A percentile compares a stretch with the other conserved stretches of the same genome.
Evolutionary conservation across 2,329 filamentous ascomycete genomes (phyloP).

Genomic region (Diaporthe capsici): DNA sequence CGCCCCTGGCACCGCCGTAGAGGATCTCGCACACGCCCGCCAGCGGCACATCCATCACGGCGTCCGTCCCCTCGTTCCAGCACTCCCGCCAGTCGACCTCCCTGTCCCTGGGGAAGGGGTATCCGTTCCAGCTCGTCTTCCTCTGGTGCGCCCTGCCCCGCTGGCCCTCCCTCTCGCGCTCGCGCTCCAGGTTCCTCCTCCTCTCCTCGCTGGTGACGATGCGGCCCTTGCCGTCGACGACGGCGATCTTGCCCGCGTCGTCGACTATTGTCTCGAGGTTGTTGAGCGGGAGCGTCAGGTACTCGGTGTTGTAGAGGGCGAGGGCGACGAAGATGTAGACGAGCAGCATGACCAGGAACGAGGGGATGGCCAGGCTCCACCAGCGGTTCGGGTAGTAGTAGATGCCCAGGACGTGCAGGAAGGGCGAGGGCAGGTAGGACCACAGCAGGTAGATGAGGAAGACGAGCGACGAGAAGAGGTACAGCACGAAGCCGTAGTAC

Average conservation of each 20-base stretch:
- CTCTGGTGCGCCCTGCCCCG: slow-evolving; percentile 55
- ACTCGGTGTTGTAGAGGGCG: slow-evolving; percentile 89
- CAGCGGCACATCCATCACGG: slow-evolving; percentile 95
- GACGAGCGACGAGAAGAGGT: slow-evolving; percentile 86
- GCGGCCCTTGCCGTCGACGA: slow-evolving; percentile 79
- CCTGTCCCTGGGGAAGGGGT: slow-evolving; percentile 38
- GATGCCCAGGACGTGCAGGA: slow-evolving; percentile 93
- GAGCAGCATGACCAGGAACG: slow-evolving; percentile 88
- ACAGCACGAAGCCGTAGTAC: slow-evolving; percentile 98
- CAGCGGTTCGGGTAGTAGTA: slow-evolving; percentile 97
- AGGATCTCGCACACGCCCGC: slow-evolving; percentile 95
- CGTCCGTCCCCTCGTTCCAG: slow-evolving; percentile 95
- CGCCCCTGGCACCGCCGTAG: slow-evolving; percentile 74
- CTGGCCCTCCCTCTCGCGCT: slow-evolving; percentile 51
- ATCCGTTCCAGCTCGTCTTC: slow-evolving; percentile 38
- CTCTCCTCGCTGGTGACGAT: slow-evolving; percentile 53
- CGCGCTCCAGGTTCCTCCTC: slow-evolving; percentile 53
- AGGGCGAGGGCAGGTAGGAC: slow-evolving; percentile 92
- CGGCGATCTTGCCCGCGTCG: slow-evolving; percentile 87
- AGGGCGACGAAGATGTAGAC: slow-evolving; percentile 96
- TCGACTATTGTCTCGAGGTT: slow-evolving; percentile 93
- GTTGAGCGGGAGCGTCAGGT: slow-evolving; percentile 84
- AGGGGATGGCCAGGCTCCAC: slow-evolving; percentile 95
- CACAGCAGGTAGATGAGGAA: slow-evolving; percentile 83
- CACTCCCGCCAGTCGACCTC: slow-evolving; percentile 80